These are phyloP conservation scores for Sporothrix curviconia DNA, from an alignment of 2,329 filamentous ascomycete species.

Conservation along the genomic window DNA sequence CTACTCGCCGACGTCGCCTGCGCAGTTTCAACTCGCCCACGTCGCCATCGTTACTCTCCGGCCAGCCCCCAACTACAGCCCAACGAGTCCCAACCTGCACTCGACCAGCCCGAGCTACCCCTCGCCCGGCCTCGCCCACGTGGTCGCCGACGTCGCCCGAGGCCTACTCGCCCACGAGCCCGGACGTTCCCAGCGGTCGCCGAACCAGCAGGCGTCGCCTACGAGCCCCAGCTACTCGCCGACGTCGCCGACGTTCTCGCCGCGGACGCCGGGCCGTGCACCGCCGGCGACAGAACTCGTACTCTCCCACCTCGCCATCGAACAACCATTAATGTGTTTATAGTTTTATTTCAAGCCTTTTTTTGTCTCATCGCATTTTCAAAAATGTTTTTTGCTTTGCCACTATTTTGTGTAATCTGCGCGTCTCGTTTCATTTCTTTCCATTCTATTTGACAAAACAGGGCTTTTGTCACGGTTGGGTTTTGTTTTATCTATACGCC, in stretches of 20 bases:
- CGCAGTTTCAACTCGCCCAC: slow-evolving; percentile 67
- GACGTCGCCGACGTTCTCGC: slow-evolving; percentile 44
- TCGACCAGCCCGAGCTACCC: slow-evolving; percentile 56
- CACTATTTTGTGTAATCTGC: background rate
- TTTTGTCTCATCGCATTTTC: background rate
- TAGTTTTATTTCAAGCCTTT: background rate
- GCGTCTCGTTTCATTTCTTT: background rate
- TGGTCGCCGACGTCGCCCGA: slow-evolving; percentile 70
- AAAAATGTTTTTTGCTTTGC: background rate
- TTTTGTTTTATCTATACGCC: background rate
- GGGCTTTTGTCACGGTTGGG: slow-evolving; percentile 9
- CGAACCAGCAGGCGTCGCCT: slow-evolving; percentile 51
- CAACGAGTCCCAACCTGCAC: slow-evolving; percentile 55
- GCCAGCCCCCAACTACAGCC: slow-evolving; percentile 66
- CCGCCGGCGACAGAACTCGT: slow-evolving; percentile 32
- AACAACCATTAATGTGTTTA: slow-evolving; percentile 24
- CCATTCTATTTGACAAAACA: slow-evolving; percentile 1
- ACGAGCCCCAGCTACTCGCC: slow-evolving; percentile 68
- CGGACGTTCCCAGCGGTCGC: slow-evolving; percentile 50
- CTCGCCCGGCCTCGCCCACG: slow-evolving; percentile 65
- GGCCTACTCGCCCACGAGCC: slow-evolving; percentile 58
- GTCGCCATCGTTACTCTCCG: slow-evolving; percentile 65
- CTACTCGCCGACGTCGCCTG: slow-evolving; percentile 66
- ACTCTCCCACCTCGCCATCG: slow-evolving; percentile 35
- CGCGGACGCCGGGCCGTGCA: slow-evolving; percentile 36